Percentiles rank a stretch among this genome's conserved stretches.
Evolutionary conservation across 2,329 filamentous ascomycete species (phyloP).

Genomic region (Neonectria magnoliae): DNA sequence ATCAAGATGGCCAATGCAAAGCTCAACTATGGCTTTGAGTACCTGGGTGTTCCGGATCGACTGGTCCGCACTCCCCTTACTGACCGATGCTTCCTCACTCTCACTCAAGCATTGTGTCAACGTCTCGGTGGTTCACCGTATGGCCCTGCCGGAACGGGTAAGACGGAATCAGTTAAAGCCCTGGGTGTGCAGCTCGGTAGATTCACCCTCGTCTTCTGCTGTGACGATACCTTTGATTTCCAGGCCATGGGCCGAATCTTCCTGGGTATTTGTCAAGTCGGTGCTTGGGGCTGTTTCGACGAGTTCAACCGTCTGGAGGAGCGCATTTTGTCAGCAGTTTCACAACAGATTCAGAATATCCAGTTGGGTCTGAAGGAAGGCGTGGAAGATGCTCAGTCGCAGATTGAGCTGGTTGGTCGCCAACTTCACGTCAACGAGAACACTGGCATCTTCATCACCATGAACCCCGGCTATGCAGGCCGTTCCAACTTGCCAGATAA

Average conservation of each 20-base stretch:
- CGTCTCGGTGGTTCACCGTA: constrained; percentile 96
- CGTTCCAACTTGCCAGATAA: constrained; percentile 99
- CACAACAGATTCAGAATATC: constrained; percentile 99
- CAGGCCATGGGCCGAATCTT: constrained; percentile 99
- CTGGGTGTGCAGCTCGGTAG: constrained; percentile 95
- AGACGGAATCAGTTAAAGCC: constrained; percentile 99
- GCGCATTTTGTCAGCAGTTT: constrained; percentile 95
- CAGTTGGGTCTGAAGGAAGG: constrained; percentile 93
- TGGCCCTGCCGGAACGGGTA: constrained; percentile 96
- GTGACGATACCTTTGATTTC: constrained; percentile 99
- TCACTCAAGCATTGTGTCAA: constrained; percentile 95
- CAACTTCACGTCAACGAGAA: constrained; percentile 90
- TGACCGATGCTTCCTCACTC: constrained; percentile 96
- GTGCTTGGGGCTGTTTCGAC: constrained; percentile 99
- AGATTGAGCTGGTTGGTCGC: constrained; percentile 94
- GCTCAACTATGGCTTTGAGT: constrained; percentile 97
- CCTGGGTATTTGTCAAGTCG: constrained; percentile 97
- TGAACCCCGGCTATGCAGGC: constrained; percentile 99
- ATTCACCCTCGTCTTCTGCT: constrained; percentile 99
- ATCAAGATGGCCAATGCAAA: constrained; percentile 98
- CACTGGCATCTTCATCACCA: constrained; percentile 99
- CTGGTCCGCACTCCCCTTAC: constrained; percentile 97
- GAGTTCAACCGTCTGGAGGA: constrained; percentile 99
- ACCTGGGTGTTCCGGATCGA: constrained; percentile 93
- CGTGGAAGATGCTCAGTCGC: constrained; percentile 80